Evolutionary conservation across 257 asterid species (phyloP).

Genomic region (Coffea canephora): DNA sequence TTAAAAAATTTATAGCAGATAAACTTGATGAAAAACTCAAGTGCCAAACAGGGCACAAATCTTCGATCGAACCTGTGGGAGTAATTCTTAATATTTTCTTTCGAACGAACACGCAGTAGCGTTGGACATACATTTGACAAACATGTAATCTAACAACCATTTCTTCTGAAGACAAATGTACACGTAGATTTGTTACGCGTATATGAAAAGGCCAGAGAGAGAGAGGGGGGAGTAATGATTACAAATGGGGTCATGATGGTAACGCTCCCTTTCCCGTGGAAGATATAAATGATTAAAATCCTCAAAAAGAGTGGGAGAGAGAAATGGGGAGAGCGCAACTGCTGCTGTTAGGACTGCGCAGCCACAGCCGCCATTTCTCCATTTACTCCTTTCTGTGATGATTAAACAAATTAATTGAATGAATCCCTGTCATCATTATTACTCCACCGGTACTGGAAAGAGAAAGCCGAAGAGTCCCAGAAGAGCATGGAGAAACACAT

Average conservation of each 20-base stretch:
- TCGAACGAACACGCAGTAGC: too few relatives aligned
- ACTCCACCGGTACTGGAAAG: constrained; percentile 17
- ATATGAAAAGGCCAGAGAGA: neutral
- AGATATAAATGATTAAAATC: constrained; percentile 5
- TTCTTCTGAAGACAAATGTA: too few relatives aligned
- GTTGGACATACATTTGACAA: too few relatives aligned
- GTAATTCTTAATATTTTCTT: too few relatives aligned
- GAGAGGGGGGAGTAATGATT: constrained; percentile 31
- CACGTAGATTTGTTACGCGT: neutral
- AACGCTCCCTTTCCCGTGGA: constrained; percentile 12
- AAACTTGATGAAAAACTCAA: too few relatives aligned
- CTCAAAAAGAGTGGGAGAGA: neutral
- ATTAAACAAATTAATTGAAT: constrained; percentile 23
- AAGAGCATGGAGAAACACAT: neutral
- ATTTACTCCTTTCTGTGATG: constrained; percentile 20
- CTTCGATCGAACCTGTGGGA: too few relatives aligned
- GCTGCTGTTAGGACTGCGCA: constrained; percentile 37
- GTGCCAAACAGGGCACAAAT: too few relatives aligned
- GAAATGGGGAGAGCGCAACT: neutral
- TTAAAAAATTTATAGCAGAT: too few relatives aligned
- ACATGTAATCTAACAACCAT: too few relatives aligned
- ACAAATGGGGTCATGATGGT: constrained; percentile 44
- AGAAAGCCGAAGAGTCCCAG: constrained; percentile 8
- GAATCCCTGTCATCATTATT: constrained; percentile 10
- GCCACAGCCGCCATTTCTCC: constrained; percentile 76